Conservation (phyloP, 768 basidiomycete species). For the Megacollybia marginata region DNA sequence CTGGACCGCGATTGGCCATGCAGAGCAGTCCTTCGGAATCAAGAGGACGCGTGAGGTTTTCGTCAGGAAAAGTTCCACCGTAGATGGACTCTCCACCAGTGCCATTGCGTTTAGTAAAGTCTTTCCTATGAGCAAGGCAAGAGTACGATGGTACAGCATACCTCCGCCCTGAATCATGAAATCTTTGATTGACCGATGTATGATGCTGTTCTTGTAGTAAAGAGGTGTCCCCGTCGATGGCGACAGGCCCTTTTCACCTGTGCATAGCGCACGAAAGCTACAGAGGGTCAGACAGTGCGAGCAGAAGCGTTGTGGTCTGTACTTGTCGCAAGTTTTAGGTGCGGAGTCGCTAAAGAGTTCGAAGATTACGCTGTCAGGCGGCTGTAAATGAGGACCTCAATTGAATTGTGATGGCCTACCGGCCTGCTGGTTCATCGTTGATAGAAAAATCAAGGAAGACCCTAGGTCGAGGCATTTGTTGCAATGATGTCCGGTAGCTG, state of each 20-base stretch:
- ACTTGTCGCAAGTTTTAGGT: conserved; percentile 83
- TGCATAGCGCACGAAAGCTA: conserved; percentile 83
- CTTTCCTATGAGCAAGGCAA: conserved; percentile 21
- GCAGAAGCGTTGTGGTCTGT: conserved; percentile 11
- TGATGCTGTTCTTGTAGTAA: conserved; percentile 73
- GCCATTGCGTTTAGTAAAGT: conserved; percentile 76
- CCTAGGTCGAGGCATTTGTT: conserved; percentile 45
- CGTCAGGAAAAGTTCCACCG: conserved; percentile 68
- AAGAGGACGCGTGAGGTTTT: conserved; percentile 57
- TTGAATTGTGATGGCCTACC: conserved; percentile 27
- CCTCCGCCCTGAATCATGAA: conserved; percentile 76
- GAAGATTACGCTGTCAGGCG: conserved; percentile 48
- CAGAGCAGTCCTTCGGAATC: conserved; percentile 73
- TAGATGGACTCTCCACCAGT: conserved; percentile 81
- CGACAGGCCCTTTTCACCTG: conserved; percentile 78
- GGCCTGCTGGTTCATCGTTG: conserved; percentile 42
- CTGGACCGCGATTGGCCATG: conserved; percentile 84
- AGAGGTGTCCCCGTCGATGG: conserved; percentile 55
- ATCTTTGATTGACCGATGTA: conserved; percentile 72
- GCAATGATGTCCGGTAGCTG: not conserved
- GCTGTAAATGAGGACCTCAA: conserved; percentile 2
- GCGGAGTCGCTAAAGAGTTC: conserved; percentile 69
- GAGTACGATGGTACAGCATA: conserved; percentile 30
- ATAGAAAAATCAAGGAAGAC: conserved; percentile 65
- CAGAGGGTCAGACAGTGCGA: conserved; percentile 2